These are phyloP conservation scores for Oxytropis ochrocephala DNA, from an alignment of 306 rosid species.

Conservation along the genomic window DNA sequence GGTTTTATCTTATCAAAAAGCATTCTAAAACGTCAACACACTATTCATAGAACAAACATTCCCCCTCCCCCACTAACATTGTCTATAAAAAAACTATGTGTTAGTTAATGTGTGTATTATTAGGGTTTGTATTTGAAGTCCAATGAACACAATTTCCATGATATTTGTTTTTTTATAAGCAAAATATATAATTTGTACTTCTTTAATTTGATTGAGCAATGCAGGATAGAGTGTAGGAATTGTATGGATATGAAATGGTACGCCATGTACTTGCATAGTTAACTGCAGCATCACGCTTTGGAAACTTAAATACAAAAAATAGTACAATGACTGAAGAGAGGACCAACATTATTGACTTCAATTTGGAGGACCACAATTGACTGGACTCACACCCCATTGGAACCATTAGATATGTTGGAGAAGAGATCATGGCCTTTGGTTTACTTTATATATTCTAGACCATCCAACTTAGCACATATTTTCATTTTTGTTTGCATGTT, in stretches of 20 bases:
- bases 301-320: background rate
- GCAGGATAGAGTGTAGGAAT: background rate
- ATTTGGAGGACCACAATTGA: background rate
- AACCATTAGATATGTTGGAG: too few relatives aligned
- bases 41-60: too few relatives aligned
- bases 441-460: too few relatives aligned
- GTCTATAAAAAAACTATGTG: too few relatives aligned
- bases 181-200: background rate
- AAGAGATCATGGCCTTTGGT: too few relatives aligned
- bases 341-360: background rate
- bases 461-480: too few relatives aligned
- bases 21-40: too few relatives aligned
- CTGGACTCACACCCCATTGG: too few relatives aligned
- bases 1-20: too few relatives aligned
- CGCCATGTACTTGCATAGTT: background rate
- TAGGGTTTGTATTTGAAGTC: slow-evolving; percentile 10
- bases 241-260: background rate
- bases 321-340: background rate
- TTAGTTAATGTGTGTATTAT: background rate
- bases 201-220: background rate
- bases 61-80: too few relatives aligned
- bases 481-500: background rate
- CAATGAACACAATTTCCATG: background rate
- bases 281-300: background rate
- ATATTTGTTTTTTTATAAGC: too few relatives aligned